phyloP scores from a whole-genome alignment of 148 eudicot species.

The Amaranthus hypochondriacus region DNA sequence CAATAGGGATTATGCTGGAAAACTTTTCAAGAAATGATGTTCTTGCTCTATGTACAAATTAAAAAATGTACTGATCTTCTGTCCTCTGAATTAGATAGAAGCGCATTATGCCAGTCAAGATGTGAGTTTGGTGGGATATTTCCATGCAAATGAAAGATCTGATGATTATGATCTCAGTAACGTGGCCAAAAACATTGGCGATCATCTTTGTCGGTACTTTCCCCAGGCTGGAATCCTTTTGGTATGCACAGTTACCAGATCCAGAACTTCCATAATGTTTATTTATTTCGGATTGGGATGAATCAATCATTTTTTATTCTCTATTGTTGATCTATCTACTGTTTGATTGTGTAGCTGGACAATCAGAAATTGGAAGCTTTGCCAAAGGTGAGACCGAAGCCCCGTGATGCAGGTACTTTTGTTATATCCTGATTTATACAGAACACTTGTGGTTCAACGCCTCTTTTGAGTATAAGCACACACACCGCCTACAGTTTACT shows the following conservation, averaged over 20 bases:
- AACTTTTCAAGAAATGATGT: neutral
- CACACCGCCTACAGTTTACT: neutral
- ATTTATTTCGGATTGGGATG: neutral
- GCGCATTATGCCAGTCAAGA: slow-evolving; percentile 71
- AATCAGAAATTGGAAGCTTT: slow-evolving; percentile 61
- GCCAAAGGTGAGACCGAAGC: slow-evolving; percentile 52
- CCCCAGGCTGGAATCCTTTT: slow-evolving; percentile 78
- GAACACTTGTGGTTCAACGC: neutral
- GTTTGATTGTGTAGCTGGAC: slow-evolving; percentile 55
- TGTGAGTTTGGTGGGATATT: slow-evolving; percentile 81
- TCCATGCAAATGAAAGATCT: slow-evolving; percentile 89
- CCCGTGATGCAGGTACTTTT: slow-evolving; percentile 65
- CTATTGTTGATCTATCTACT: neutral
- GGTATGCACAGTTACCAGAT: slow-evolving; percentile 32
- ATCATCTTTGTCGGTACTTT: slow-evolving; percentile 71
- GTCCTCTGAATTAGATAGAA: slow-evolving; percentile 49
- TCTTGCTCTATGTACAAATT: too few species aligned
- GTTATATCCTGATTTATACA: neutral
- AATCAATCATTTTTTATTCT: neutral
- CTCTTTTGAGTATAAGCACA: neutral
- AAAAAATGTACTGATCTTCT: slow-evolving; percentile 4
- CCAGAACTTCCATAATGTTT: neutral
- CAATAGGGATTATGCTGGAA: too few species aligned
- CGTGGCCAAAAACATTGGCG: slow-evolving; percentile 85
- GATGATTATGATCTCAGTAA: slow-evolving; percentile 65